A percentile compares a stretch with the other conserved stretches of the same genome.
Conservation (phyloP, 2,329 filamentous ascomycete species). For the Microsporum ferrugineum region DNA sequence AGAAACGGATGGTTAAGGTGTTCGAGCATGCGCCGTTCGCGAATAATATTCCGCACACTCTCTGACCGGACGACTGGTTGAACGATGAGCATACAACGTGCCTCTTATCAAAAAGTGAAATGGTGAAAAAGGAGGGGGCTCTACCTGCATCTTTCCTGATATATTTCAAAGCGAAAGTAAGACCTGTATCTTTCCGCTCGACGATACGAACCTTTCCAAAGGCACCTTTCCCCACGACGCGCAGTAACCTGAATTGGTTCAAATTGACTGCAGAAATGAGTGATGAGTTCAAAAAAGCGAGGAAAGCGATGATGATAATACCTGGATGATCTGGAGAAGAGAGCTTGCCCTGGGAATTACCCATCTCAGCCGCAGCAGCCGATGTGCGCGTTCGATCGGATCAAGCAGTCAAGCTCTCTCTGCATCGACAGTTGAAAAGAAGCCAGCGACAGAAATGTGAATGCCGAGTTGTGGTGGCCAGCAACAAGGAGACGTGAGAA, state of each 20-base stretch:
- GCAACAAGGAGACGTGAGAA: too few relatives aligned
- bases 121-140: conserved; percentile 21
- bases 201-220: conserved; percentile 99
- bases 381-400: background rate
- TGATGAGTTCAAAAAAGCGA: background rate
- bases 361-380: conserved; percentile 48
- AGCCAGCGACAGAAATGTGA: background rate
- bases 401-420: background rate
- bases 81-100: conserved; percentile 3
- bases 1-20: conserved; percentile 96
- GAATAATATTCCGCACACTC: conserved; percentile 95
- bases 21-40: conserved; percentile 94
- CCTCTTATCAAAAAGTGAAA: too few relatives aligned
- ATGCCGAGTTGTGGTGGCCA: background rate
- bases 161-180: conserved; percentile 95
- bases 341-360: conserved; percentile 89
- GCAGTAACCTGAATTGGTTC: conserved; percentile 88
- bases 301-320: conserved; percentile 37
- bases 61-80: conserved; percentile 80
- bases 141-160: conserved; percentile 96
- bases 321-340: conserved; percentile 88
- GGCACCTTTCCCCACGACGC: conserved; percentile 92
- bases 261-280: conserved; percentile 62
- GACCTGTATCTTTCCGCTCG: conserved; percentile 85
- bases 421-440: background rate